Percentiles rank a stretch among this genome's conserved stretches.
Evolutionary conservation across 768 basidiomycete species (phyloP).

Genomic region (Boletus tylopilopsis): DNA sequence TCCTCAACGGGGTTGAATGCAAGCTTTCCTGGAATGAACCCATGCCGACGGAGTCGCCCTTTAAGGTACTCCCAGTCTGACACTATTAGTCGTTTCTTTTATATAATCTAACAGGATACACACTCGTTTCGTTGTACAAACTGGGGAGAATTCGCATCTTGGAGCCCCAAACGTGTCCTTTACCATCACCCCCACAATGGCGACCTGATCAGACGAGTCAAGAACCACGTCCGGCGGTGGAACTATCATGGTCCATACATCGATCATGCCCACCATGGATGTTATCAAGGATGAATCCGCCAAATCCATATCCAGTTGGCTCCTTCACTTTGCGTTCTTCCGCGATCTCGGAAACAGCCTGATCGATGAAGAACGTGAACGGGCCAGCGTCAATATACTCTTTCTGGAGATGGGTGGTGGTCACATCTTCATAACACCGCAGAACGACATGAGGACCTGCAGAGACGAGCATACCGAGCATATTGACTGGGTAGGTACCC

Average conservation of each 20-base stretch:
- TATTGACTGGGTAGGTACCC: background rate
- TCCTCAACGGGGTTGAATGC: background rate
- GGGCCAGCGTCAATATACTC: background rate
- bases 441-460: conserved; percentile 7
- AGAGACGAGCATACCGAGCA: background rate
- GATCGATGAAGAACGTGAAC: background rate
- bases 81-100: too few species aligned
- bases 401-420: background rate
- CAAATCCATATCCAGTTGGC: background rate
- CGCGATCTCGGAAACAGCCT: background rate
- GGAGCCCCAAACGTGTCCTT: background rate
- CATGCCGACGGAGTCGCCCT: background rate
- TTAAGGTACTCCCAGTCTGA: conserved; percentile 5
- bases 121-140: conserved; percentile 4
- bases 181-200: background rate
- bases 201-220: background rate
- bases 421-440: conserved; percentile 4
- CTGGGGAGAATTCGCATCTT: background rate
- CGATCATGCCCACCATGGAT: background rate
- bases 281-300: conserved; percentile 3
- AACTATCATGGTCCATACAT: background rate
- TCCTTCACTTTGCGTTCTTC: background rate
- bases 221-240: background rate
- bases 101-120: background rate
- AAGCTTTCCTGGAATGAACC: background rate